Percentiles rank a stretch among this genome's conserved stretches.
Conservation (phyloP, 495 filamentous ascomycete species). For the Staphylotrichum longicolle region DNA sequence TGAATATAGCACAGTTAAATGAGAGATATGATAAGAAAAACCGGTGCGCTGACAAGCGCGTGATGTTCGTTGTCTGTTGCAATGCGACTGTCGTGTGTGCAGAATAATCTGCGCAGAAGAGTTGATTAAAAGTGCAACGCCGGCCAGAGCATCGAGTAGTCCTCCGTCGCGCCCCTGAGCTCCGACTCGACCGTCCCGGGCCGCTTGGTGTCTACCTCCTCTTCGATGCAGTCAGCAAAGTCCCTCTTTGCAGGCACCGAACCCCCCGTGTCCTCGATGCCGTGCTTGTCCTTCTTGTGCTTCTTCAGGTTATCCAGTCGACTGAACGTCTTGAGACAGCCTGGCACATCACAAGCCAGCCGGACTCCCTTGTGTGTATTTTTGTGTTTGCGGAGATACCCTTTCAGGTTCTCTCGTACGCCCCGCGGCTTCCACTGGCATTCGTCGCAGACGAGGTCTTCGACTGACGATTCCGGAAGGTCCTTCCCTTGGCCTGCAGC, state of each 20-base stretch:
- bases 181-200: constrained; percentile 26
- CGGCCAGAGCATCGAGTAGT: constrained; percentile 40
- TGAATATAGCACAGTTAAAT: constrained; percentile 3
- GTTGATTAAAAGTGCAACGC: constrained; percentile 31
- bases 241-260: constrained; percentile 28
- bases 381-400: constrained; percentile 41
- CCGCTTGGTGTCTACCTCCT: constrained; percentile 17
- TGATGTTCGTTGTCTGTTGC: background rate
- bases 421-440: constrained; percentile 42
- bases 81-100: background rate
- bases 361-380: constrained; percentile 40
- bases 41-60: constrained; percentile 11
- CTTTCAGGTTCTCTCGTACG: constrained; percentile 38
- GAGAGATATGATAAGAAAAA: background rate
- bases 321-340: constrained; percentile 43
- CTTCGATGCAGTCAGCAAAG: constrained; percentile 21
- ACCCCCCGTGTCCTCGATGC: constrained; percentile 31
- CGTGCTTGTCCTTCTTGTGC: constrained; percentile 42
- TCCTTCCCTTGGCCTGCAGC: constrained; percentile 7
- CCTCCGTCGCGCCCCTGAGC: constrained; percentile 24
- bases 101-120: background rate
- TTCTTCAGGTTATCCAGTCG: constrained; percentile 46
- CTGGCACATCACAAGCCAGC: constrained; percentile 33
- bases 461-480: constrained; percentile 15
- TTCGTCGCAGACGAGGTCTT: constrained; percentile 39